Percentiles rank a stretch among this genome's conserved stretches.
These are phyloP conservation scores for Thermomucor indicae-seudaticae DNA, from an alignment of 371 early-diverging fungal species.

Conservation along the genomic window DNA sequence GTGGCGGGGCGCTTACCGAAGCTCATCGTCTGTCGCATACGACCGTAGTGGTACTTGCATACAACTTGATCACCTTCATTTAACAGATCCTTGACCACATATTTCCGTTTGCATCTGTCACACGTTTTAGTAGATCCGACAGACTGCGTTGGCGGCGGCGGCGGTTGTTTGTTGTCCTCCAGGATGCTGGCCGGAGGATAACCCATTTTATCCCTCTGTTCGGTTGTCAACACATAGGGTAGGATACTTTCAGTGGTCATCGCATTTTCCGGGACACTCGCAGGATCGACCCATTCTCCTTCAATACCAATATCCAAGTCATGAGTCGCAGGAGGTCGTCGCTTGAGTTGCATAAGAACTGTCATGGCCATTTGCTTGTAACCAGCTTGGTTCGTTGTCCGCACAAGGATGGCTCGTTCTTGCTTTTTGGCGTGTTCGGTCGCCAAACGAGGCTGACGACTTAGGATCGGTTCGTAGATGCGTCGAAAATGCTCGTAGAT, in stretches of 20 bases:
- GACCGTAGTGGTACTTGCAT: constrained; percentile 40
- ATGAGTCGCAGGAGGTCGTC: constrained; percentile 26
- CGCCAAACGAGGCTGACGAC: constrained; percentile 14
- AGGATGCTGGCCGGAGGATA: constrained; percentile 36
- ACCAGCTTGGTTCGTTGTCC: constrained; percentile 28
- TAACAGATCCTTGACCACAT: constrained; percentile 33
- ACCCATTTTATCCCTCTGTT: constrained; percentile 22
- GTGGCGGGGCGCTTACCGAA: no score
- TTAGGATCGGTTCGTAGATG: constrained; percentile 21
- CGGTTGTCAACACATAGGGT: constrained; percentile 14
- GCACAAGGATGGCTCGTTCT: constrained; percentile 23
- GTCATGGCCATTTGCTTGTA: constrained; percentile 47
- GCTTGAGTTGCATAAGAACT: constrained; percentile 43
- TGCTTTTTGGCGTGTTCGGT: constrained; percentile 26
- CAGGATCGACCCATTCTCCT: constrained; percentile 44
- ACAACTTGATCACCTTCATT: constrained; percentile 20
- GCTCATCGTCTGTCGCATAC: constrained; percentile 21
- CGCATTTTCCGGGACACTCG: constrained; percentile 3
- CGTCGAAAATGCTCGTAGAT: constrained; percentile 34
- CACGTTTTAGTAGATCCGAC: constrained; percentile 28
- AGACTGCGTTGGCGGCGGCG: neutral
- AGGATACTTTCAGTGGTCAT: neutral
- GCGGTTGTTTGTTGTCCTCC: neutral
- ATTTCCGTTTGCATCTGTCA: constrained; percentile 47
- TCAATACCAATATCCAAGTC: constrained; percentile 43